phyloP scores from a whole-genome alignment of 805 yeast species.

The Kuraishia hungarica region DNA sequence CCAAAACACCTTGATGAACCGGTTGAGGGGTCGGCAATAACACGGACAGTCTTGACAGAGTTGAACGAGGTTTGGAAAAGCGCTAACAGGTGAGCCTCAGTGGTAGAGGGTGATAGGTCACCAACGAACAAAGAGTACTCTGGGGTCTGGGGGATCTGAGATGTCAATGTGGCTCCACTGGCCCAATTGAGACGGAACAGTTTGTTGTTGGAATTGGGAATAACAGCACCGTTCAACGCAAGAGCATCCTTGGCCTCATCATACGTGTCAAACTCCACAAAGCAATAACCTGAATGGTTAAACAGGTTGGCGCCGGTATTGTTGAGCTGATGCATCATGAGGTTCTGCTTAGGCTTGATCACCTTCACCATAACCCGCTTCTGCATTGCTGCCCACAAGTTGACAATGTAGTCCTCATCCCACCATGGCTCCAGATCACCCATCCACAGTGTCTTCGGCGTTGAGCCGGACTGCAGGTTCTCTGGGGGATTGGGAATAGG shows the following conservation, averaged over 20 bases:
- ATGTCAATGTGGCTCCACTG: slow-evolving; percentile 65
- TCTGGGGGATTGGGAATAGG: slow-evolving; percentile 46
- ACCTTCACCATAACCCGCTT: slow-evolving; percentile 58
- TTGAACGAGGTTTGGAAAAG: slow-evolving; percentile 59
- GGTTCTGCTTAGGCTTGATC: slow-evolving; percentile 36
- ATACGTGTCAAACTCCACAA: slow-evolving; percentile 62
- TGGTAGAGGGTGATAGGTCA: slow-evolving; percentile 67
- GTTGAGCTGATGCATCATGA: slow-evolving; percentile 26
- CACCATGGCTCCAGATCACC: slow-evolving; percentile 80
- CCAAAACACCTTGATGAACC: slow-evolving; percentile 78
- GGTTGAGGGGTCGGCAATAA: slow-evolving; percentile 78
- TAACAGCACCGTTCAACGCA: slow-evolving; percentile 52
- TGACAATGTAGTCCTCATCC: slow-evolving; percentile 51
- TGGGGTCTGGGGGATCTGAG: slow-evolving; percentile 66
- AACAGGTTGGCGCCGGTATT: slow-evolving; percentile 10
- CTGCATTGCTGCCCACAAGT: slow-evolving; percentile 52
- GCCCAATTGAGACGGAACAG: slow-evolving; percentile 79
- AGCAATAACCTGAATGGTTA: slow-evolving; percentile 58
- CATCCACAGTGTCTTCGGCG: slow-evolving; percentile 80
- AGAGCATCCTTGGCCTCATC: slow-evolving; percentile 66
- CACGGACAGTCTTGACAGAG: slow-evolving; percentile 71
- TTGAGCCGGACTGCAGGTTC: slow-evolving; percentile 36
- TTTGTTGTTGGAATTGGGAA: slow-evolving; percentile 53
- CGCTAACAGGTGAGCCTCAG: slow-evolving; percentile 71
- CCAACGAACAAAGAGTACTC: slow-evolving; percentile 80